Base-by-base conservation (phyloP, 257 asterid species). In the Scutellaria galericulata region DNA sequence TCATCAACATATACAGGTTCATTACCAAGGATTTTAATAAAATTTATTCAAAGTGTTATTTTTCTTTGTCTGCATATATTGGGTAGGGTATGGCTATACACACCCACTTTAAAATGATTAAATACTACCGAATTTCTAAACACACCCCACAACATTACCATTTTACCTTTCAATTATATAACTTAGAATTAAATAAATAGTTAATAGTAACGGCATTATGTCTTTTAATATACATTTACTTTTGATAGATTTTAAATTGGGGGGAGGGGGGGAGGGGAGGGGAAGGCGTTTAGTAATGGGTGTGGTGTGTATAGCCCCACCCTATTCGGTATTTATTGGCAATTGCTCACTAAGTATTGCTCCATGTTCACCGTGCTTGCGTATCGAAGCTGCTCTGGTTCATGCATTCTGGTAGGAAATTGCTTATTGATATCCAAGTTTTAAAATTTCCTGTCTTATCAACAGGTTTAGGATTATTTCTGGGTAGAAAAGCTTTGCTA, bases 301-400 rank as follows among this genome's bases (percentile, higher is more conserved):
- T 24, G 27, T 18, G 27, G 27, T 22, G 27, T 22, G 27, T 24
- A 24, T 24, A 24, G 27, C 27, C 27, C 27, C 27, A 24, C 27
- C 27, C 27, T 24, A 24, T 42, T 18, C 9, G 51, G 56, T 9
- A 9, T 44, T 64, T 66, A 9, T 39, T 68, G 46, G 64, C 8
- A 39, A 2, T 48, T 50, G 61, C 61, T 27, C 35, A 22, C 40
- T 66, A 9, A 51, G 63, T 51, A 46, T 65, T 65, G 41, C n/a
- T 3, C 71, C 27, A 12, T 2, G 59, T 65, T 65, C 46, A 58
- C 37, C 13, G 27, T 65, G 45, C 56, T 12, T 27, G 12, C 7
- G 31, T 64, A 64, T 22, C 4, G 44, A 45, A n/a, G n/a, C 46
- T 24, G 27, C 31, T 65, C 70, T 46, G 48, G 47, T 31, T 1